Percentiles rank a stretch among this genome's conserved stretches.
Evolutionary conservation across 177 flowering plant species (phyloP).

Genomic region (Telopea speciosissima): DNA sequence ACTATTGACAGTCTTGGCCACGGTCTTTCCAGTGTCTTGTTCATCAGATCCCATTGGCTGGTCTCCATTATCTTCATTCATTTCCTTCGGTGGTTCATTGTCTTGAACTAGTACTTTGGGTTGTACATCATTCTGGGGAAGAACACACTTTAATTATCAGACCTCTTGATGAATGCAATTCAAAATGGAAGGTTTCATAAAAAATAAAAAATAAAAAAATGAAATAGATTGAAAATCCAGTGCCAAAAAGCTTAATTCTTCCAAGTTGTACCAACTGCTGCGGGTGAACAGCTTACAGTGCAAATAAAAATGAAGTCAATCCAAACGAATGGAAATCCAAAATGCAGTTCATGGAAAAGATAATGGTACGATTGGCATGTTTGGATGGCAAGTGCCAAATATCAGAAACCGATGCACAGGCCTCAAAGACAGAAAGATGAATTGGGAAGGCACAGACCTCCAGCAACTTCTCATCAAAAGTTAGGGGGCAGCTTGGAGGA

Average conservation of each 20-base stretch:
- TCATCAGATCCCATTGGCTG: slow-evolving; percentile 43
- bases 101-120: slow-evolving; percentile 23
- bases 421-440: background rate
- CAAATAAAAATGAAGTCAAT: background rate
- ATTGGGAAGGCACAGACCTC: slow-evolving; percentile 53
- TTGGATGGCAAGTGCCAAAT: background rate
- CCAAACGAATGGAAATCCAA: background rate
- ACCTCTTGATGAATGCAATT: background rate
- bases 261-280: background rate
- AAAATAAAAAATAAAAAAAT: background rate
- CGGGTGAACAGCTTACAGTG: background rate
- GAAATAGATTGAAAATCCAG: background rate
- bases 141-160: background rate
- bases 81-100: slow-evolving; percentile 13
- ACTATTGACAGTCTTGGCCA: slow-evolving; percentile 26
- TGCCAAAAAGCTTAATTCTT: background rate
- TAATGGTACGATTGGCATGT: background rate
- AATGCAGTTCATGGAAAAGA: background rate
- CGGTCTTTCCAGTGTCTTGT: slow-evolving; percentile 26
- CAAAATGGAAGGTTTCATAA: background rate
- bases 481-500: slow-evolving; percentile 62
- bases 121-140: slow-evolving; percentile 30
- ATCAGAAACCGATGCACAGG: background rate
- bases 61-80: slow-evolving; percentile 24
- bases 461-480: slow-evolving; percentile 60